Evolutionary conservation across 202 grass and related monocot genomes (phyloP).

Genomic region (Bolboschoenoplectus hybrid): DNA sequence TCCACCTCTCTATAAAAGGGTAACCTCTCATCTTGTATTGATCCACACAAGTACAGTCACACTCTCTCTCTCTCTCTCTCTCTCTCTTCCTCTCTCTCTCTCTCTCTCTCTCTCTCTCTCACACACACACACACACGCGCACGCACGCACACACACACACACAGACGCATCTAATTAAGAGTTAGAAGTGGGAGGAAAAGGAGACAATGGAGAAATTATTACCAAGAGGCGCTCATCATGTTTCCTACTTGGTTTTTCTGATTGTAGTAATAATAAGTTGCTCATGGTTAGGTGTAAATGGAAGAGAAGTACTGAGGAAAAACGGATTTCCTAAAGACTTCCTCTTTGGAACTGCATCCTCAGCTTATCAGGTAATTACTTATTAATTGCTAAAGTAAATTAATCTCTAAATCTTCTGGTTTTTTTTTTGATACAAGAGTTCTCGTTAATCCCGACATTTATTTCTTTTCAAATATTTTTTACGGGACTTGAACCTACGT

Average conservation of each 20-base stretch:
- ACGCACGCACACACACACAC: background rate
- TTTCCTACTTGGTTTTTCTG: background rate
- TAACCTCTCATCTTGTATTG: background rate
- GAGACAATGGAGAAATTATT: constrained; percentile 31
- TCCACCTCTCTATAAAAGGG: background rate
- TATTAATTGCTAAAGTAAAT: background rate
- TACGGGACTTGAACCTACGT: too few species aligned
- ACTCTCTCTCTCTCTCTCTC: background rate
- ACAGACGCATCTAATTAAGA: background rate
- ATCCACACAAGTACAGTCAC: background rate
- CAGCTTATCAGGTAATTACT: constrained; percentile 64
- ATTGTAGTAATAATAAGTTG: background rate
- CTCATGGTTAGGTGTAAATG: constrained; percentile 23
- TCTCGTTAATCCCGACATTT: too few species aligned
- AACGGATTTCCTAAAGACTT: constrained; percentile 56
- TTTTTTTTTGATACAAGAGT: too few species aligned
- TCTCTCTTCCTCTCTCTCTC: background rate
- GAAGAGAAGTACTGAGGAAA: constrained; percentile 32
- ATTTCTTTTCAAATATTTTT: too few species aligned
- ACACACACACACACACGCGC: background rate
- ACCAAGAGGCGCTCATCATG: constrained; percentile 11
- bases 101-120: background rate
- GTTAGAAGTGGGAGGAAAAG: background rate
- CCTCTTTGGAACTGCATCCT: constrained; percentile 71
- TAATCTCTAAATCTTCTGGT: too few species aligned